A percentile compares a stretch with the other conserved stretches of the same genome.
phyloP scores from a whole-genome alignment of 2,329 filamentous ascomycete species.

The Coniochaeta ligniaria region DNA sequence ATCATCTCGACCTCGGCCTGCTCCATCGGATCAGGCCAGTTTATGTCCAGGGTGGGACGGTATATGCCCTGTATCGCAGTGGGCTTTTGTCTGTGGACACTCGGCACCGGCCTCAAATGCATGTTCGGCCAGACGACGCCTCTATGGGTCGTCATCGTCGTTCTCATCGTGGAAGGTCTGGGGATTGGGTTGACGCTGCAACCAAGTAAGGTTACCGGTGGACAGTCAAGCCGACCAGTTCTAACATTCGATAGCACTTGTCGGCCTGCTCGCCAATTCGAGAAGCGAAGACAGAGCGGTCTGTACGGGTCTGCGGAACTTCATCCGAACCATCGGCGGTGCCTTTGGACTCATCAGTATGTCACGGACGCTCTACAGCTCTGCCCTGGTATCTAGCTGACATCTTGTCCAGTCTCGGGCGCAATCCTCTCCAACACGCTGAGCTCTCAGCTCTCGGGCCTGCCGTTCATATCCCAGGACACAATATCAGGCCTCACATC shows the following conservation, averaged over 20 bases:
- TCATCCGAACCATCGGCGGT: constrained; percentile 27
- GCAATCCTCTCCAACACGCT: constrained; percentile 23
- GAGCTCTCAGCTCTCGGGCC: constrained; percentile 6
- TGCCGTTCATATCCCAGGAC: constrained; percentile 3
- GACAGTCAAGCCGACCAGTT: neutral
- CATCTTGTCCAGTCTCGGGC: constrained; percentile 11
- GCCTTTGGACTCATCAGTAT: constrained; percentile 21
- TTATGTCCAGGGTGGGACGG: constrained; percentile 18
- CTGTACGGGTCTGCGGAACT: constrained; percentile 29
- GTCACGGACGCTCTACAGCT: neutral
- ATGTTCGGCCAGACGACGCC: constrained; percentile 17
- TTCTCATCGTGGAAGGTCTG: constrained; percentile 24
- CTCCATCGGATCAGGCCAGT: constrained; percentile 23
- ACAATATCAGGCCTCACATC: constrained; percentile 16
- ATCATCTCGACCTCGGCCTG: constrained; percentile 17
- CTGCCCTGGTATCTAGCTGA: neutral
- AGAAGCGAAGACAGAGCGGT: constrained; percentile 27
- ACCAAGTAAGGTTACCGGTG: constrained; percentile 13
- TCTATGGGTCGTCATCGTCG: constrained; percentile 19
- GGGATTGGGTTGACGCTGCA: constrained; percentile 28
- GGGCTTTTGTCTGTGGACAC: constrained; percentile 26
- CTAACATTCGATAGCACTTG: constrained; percentile 14
- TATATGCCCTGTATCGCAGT: constrained; percentile 17
- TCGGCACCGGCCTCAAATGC: constrained; percentile 24
- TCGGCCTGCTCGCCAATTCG: constrained; percentile 28